phyloP scores from a whole-genome alignment of 805 yeast genomes.

The Nematodospora valgi region DNA sequence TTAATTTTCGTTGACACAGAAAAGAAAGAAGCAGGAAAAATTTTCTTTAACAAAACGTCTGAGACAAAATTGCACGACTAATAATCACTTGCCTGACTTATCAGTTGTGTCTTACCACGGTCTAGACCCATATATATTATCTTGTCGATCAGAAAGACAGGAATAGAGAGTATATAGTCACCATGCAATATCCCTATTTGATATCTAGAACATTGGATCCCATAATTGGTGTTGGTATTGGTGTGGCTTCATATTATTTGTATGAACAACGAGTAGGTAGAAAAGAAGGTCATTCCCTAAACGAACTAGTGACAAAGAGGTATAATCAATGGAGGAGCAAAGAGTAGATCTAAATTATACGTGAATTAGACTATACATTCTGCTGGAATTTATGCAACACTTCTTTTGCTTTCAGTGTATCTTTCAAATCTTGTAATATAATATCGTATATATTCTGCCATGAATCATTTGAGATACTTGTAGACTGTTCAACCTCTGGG shows the following conservation, averaged over 20 bases:
- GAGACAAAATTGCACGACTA: no score
- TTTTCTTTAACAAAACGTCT: no score
- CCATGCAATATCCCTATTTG: conserved; percentile 46
- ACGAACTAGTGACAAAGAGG: conserved; percentile 45
- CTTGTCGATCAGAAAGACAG: no score
- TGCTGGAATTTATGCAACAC: conserved; percentile 16
- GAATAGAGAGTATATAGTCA: no score
- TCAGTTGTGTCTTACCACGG: no score
- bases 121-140: no score
- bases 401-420: conserved; percentile 20
- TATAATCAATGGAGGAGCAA: conserved; percentile 8
- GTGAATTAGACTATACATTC: conserved; percentile 5
- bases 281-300: conserved; percentile 56
- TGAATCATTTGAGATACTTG: conserved; percentile 20
- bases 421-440: conserved; percentile 31
- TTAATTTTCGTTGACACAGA: no score
- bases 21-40: no score
- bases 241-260: conserved; percentile 59
- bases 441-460: conserved; percentile 43
- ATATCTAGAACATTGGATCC: conserved; percentile 61
- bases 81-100: no score
- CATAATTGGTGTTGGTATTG: conserved; percentile 57
- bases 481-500: conserved; percentile 6
- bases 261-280: conserved; percentile 60
- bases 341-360: not conserved